Percentiles rank a stretch among this genome's conserved stretches.
Conservation (phyloP, 495 filamentous ascomycete genomes). For the Beverwykella pulmonaria region DNA sequence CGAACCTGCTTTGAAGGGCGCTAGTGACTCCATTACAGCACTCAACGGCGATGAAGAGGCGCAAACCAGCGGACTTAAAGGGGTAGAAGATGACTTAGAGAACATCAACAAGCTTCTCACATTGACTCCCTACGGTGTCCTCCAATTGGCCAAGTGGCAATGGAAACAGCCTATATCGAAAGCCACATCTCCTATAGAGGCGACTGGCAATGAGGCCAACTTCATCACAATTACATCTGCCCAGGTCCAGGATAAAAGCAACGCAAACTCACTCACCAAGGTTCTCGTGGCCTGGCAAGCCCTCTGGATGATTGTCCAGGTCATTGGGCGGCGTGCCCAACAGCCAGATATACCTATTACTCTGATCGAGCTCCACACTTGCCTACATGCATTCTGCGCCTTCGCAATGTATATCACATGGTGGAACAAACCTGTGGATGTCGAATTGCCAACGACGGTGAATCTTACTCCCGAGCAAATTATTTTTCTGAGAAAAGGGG, state of each 20-base stretch:
- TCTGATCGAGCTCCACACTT: constrained; percentile 9
- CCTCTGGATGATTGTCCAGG: constrained; percentile 14
- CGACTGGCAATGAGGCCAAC: not conserved
- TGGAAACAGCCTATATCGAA: not conserved
- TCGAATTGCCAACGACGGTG: not conserved
- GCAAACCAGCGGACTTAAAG: not conserved
- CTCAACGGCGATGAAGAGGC: not conserved
- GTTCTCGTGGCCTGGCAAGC: constrained; percentile 11
- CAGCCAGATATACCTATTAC: constrained; percentile 5
- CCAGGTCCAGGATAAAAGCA: constrained; percentile 12
- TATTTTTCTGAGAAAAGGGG: not conserved
- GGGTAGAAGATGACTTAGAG: not conserved
- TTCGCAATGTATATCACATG: constrained; percentile 15
- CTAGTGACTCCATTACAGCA: not conserved
- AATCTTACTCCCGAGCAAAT: constrained; percentile 3
- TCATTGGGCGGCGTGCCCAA: constrained; percentile 2
- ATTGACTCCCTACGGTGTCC: constrained; percentile 11
- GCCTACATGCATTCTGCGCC: constrained; percentile 7
- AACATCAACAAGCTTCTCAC: not conserved
- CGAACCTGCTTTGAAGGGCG: not conserved
- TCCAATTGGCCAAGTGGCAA: not conserved
- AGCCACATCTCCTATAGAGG: no score
- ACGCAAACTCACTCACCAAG: constrained; percentile 9
- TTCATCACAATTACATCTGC: constrained; percentile 1
- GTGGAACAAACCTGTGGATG: constrained; percentile 18